Percentiles rank a stretch among this genome's conserved stretches.
Evolutionary conservation across 164 flowering plant genomes (phyloP).

Genomic region (Magnolia kwangsiensis): DNA sequence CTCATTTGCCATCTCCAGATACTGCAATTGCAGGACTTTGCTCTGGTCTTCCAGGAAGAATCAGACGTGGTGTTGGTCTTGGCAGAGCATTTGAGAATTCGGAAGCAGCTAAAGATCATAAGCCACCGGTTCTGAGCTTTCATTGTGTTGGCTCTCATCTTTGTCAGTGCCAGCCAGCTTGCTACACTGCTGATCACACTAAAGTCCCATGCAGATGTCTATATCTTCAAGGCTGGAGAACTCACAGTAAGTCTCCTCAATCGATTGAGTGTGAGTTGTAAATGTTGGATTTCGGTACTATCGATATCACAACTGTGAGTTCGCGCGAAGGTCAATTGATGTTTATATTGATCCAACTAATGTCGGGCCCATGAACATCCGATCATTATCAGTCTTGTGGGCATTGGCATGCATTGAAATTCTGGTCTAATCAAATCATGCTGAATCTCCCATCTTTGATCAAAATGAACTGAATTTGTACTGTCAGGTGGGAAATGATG

Average conservation of each 20-base stretch:
- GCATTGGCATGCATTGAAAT: not conserved
- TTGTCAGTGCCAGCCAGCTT: slow-evolving; percentile 74
- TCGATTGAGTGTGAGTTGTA: not conserved
- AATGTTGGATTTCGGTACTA: not conserved
- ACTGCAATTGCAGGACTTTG: slow-evolving; percentile 76
- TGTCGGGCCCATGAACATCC: not conserved
- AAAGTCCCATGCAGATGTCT: slow-evolving; percentile 35
- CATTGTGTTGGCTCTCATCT: slow-evolving; percentile 47
- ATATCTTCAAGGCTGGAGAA: slow-evolving; percentile 64
- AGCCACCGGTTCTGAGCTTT: slow-evolving; percentile 80
- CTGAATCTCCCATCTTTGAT: not conserved
- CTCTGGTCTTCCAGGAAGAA: slow-evolving; percentile 62
- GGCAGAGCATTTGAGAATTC: slow-evolving; percentile 71
- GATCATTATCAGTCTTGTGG: not conserved
- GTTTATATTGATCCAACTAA: not conserved
- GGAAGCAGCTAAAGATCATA: slow-evolving; percentile 70
- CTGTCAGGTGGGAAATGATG: not conserved
- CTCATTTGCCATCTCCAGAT: slow-evolving; percentile 86
- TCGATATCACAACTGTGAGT: not conserved
- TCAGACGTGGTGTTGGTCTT: slow-evolving; percentile 68
- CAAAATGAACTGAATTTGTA: not conserved
- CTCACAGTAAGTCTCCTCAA: slow-evolving; percentile 57
- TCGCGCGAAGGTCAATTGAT: not conserved
- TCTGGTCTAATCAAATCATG: not conserved
- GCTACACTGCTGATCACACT: slow-evolving; percentile 68